Evolutionary conservation across 1,139 yeast genomes (phyloP).

Genomic region (Meyerozyma guilliermondii): DNA sequence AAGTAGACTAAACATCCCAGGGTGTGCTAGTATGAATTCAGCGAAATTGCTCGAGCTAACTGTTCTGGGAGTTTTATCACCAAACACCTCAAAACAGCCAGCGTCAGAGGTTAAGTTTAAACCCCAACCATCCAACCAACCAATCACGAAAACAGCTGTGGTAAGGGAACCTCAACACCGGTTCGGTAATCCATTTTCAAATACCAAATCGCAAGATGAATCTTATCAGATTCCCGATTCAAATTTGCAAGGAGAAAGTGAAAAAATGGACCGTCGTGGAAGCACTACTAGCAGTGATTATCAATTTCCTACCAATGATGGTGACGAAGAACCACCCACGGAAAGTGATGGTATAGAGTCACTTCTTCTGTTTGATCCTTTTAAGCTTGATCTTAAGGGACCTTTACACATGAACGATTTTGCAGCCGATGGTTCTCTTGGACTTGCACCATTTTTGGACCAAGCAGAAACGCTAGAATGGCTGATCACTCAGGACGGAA

Average conservation of each 20-base stretch:
- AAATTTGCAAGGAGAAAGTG: background rate
- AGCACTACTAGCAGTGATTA: conserved; percentile 1
- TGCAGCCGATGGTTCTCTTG: conserved; percentile 67
- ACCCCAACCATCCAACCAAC: conserved; percentile 11
- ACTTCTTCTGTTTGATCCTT: conserved; percentile 37
- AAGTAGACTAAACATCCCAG: conserved; percentile 50
- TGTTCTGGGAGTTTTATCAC: conserved; percentile 46
- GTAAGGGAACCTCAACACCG: conserved; percentile 5
- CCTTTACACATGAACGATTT: conserved; percentile 46
- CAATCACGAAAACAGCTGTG: conserved; percentile 17
- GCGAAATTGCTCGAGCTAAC: conserved; percentile 54
- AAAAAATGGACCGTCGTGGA: background rate
- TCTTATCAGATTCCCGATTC: background rate
- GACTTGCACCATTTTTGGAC: conserved; percentile 54
- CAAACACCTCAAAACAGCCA: conserved; percentile 18
- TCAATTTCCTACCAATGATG: background rate
- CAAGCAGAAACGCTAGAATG: conserved; percentile 9
- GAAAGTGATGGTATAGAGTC: background rate
- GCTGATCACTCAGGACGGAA: background rate
- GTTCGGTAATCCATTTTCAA: background rate
- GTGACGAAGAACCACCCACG: background rate
- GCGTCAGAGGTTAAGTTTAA: conserved; percentile 14
- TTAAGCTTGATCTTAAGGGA: conserved; percentile 30
- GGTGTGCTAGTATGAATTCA: conserved; percentile 54
- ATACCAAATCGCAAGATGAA: background rate